phyloP scores from a whole-genome alignment of 2,329 filamentous ascomycete species.

The Pezicula rhizophila region DNA sequence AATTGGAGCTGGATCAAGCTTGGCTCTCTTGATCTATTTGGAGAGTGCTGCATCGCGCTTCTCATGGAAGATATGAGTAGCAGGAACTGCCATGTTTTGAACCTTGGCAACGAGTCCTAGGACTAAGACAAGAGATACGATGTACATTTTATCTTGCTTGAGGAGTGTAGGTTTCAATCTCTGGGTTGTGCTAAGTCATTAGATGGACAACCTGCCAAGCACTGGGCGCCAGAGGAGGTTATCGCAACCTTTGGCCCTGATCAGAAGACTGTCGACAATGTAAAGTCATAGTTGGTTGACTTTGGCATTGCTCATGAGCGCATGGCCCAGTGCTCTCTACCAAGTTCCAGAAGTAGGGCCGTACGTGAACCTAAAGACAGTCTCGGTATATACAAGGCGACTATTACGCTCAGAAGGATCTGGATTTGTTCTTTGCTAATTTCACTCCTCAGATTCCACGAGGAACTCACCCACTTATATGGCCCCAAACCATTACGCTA shows the following conservation, averaged over 20 bases:
- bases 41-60: conserved; percentile 13
- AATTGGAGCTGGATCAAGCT: conserved; percentile 14
- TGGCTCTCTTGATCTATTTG: conserved; percentile 19
- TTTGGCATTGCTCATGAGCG: conserved; percentile 25
- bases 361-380: conserved; percentile 19
- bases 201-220: too few relatives aligned
- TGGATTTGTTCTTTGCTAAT: conserved; percentile 27
- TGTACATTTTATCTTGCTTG: too few relatives aligned
- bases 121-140: not conserved
- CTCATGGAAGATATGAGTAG: conserved; percentile 17
- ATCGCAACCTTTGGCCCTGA: conserved; percentile 27
- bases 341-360: conserved; percentile 19
- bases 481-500: conserved; percentile 31
- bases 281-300: conserved; percentile 28
- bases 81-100: conserved; percentile 6
- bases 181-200: too few relatives aligned
- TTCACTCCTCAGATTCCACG: conserved; percentile 23
- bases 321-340: conserved; percentile 28
- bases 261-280: conserved; percentile 25
- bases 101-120: conserved; percentile 1
- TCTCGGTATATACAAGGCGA: conserved; percentile 32
- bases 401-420: conserved; percentile 30
- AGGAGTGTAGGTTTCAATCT: too few relatives aligned
- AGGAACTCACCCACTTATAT: conserved; percentile 30
- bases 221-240: conserved; percentile 28